phyloP scores from a whole-genome alignment of 2,329 filamentous ascomycete species.

The Dactylellina haptotyla region DNA sequence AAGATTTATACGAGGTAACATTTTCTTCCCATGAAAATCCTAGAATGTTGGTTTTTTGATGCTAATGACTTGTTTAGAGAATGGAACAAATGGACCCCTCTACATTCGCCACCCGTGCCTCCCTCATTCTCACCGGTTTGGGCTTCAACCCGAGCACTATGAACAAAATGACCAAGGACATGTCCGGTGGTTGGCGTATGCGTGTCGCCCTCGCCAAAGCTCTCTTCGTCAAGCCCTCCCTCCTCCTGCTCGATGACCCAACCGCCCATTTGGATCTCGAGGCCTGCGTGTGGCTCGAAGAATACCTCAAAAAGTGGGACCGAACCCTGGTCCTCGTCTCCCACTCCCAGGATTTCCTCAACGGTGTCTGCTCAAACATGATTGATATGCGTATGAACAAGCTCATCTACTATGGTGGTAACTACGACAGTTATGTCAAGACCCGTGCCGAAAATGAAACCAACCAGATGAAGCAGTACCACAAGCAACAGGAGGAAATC shows the following conservation, averaged over 20 bases:
- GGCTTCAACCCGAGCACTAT: constrained; percentile 99
- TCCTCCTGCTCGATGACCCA: constrained; percentile 95
- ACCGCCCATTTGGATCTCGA: constrained; percentile 99
- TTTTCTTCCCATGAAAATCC: constrained; percentile 54
- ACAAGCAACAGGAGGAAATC: constrained; percentile 99
- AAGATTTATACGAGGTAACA: constrained; percentile 95
- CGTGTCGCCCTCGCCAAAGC: constrained; percentile 97
- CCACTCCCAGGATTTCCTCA: constrained; percentile 98
- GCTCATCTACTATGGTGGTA: constrained; percentile 98
- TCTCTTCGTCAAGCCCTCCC: constrained; percentile 95
- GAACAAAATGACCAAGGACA: constrained; percentile 99
- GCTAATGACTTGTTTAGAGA: constrained; percentile 69
- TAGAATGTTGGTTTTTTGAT: neutral
- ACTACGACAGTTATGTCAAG: constrained; percentile 93
- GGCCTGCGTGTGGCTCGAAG: constrained; percentile 99
- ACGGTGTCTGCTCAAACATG: constrained; percentile 98
- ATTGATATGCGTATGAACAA: constrained; percentile 93
- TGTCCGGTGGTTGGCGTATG: constrained; percentile 99
- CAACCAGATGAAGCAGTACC: constrained; percentile 99
- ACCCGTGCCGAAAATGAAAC: constrained; percentile 91
- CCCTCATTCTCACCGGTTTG: constrained; percentile 95
- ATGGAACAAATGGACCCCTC: constrained; percentile 99
- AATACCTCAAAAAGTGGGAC: constrained; percentile 99
- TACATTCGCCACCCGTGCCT: constrained; percentile 94
- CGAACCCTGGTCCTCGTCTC: constrained; percentile 95